These are phyloP conservation scores for Sugiyamaella novakii DNA, from an alignment of 1,139 yeast species.

Conservation along the genomic window DNA sequence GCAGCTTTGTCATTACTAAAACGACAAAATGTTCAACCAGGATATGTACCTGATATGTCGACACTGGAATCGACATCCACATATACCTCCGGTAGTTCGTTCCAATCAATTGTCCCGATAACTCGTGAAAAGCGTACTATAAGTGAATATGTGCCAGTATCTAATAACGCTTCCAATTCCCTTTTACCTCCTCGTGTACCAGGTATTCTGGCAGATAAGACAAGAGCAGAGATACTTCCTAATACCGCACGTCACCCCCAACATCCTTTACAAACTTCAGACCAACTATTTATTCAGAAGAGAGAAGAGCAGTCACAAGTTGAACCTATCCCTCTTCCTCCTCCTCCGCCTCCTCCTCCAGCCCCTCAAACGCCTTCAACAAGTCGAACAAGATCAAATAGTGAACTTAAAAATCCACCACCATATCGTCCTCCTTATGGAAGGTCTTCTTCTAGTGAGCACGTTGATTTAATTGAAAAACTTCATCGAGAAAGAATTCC, in stretches of 20 bases:
- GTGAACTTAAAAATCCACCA: slow-evolving; percentile 17
- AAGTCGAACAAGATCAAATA: slow-evolving; percentile 14
- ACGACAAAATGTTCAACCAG: not conserved
- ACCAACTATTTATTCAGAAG: slow-evolving; percentile 2
- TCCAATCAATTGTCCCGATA: not conserved
- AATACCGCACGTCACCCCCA: no score
- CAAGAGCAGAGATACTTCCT: not conserved
- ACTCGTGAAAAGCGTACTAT: slow-evolving; percentile 22
- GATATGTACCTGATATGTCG: not conserved
- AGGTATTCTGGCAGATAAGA: slow-evolving; percentile 9
- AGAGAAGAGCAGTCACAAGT: slow-evolving; percentile 1
- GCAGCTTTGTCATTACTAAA: slow-evolving; percentile 9
- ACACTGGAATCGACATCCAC: not conserved
- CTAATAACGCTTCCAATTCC: slow-evolving; percentile 18
- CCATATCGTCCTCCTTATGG: slow-evolving; percentile 19
- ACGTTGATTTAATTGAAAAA: slow-evolving; percentile 12
- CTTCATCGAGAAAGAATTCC: slow-evolving; percentile 19
- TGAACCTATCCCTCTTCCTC: no score
- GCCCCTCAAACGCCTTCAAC: not conserved
- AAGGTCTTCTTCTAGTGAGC: slow-evolving; percentile 21
- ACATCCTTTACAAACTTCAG: not conserved
- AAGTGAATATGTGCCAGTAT: slow-evolving; percentile 28
- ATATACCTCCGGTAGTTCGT: not conserved
- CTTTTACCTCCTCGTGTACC: slow-evolving; percentile 16
- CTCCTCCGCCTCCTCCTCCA: not conserved